A percentile compares a stretch with the other conserved stretches of the same genome.
phyloP scores from a whole-genome alignment of 257 asterid genomes.

The Gentiana straminea region DNA sequence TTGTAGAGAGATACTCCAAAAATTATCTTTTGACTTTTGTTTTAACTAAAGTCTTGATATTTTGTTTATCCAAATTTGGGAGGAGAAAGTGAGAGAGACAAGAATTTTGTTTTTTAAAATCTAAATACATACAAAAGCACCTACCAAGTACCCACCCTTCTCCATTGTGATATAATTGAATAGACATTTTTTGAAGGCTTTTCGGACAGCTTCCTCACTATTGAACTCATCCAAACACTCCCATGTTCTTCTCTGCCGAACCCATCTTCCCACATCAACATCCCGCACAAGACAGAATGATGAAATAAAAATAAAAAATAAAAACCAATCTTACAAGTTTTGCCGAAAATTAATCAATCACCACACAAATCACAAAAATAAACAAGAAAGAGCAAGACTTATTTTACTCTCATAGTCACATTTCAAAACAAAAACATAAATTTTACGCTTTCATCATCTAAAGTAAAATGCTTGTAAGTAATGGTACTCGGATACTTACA shows the following conservation, averaged over 20 bases:
- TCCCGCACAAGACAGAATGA: slow-evolving; percentile 37
- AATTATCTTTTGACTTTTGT: neutral
- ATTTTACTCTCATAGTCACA: neutral
- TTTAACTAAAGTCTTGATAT: neutral
- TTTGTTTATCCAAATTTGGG: slow-evolving; percentile 3
- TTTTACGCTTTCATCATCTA: neutral
- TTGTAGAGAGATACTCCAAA: slow-evolving; percentile 12
- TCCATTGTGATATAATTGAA: slow-evolving; percentile 98
- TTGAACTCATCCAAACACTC: slow-evolving; percentile 78
- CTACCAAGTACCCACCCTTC: slow-evolving; percentile 99
- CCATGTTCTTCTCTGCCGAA: slow-evolving; percentile 79
- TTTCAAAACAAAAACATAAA: neutral
- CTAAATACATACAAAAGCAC: slow-evolving; percentile 39
- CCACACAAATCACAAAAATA: slow-evolving; percentile 6
- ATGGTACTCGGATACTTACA: slow-evolving; percentile 44
- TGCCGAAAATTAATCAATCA: slow-evolving; percentile 6
- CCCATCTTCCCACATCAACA: slow-evolving; percentile 99
- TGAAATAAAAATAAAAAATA: too few relatives aligned
- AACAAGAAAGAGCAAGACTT: neutral
- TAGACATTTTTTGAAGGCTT: slow-evolving; percentile 99
- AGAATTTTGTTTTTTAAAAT: slow-evolving; percentile 7
- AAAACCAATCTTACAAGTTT: slow-evolving; percentile 5
- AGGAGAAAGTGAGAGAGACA: slow-evolving; percentile 19
- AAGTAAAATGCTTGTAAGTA: neutral
- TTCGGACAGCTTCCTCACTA: slow-evolving; percentile 85